Conservation (phyloP, 192 early-diverging fungal species). For the Dispira simplex region DNA sequence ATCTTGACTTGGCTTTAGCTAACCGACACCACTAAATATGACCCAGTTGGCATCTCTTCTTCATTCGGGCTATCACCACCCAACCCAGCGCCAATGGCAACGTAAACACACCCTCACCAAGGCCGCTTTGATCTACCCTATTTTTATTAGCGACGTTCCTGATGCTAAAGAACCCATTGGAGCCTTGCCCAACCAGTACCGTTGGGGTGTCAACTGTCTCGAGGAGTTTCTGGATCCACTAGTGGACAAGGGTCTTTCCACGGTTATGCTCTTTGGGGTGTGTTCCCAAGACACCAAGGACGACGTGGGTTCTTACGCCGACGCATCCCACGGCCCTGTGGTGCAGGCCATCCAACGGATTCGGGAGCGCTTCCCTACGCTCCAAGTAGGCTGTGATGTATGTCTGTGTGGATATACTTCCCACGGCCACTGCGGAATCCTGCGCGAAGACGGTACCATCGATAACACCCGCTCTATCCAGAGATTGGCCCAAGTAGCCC, state of each 20-base stretch:
- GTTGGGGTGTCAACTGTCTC: slow-evolving; percentile 68
- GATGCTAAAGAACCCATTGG: slow-evolving; percentile 61
- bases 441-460: slow-evolving; percentile 62
- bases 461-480: slow-evolving; percentile 64
- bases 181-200: slow-evolving; percentile 76
- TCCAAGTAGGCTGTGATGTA: slow-evolving; percentile 86
- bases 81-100: slow-evolving; percentile 69
- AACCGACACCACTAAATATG: neutral
- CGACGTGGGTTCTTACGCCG: slow-evolving; percentile 58
- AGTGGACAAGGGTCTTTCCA: slow-evolving; percentile 70
- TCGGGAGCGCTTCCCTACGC: slow-evolving; percentile 52
- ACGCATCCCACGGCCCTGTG: slow-evolving; percentile 68
- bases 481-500: slow-evolving; percentile 68
- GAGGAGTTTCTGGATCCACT: slow-evolving; percentile 62
- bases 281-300: slow-evolving; percentile 40
- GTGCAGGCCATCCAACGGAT: slow-evolving; percentile 70
- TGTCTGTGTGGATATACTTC: slow-evolving; percentile 93
- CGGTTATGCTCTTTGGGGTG: slow-evolving; percentile 90
- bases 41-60: slow-evolving; percentile 48
- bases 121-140: slow-evolving; percentile 74
- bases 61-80: slow-evolving; percentile 78
- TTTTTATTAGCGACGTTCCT: slow-evolving; percentile 79
- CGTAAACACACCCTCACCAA: slow-evolving; percentile 48
- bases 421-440: slow-evolving; percentile 91
- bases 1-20: neutral